phyloP scores from a whole-genome alignment of 2,329 filamentous ascomycete genomes.

The Cladosporium velox region DNA sequence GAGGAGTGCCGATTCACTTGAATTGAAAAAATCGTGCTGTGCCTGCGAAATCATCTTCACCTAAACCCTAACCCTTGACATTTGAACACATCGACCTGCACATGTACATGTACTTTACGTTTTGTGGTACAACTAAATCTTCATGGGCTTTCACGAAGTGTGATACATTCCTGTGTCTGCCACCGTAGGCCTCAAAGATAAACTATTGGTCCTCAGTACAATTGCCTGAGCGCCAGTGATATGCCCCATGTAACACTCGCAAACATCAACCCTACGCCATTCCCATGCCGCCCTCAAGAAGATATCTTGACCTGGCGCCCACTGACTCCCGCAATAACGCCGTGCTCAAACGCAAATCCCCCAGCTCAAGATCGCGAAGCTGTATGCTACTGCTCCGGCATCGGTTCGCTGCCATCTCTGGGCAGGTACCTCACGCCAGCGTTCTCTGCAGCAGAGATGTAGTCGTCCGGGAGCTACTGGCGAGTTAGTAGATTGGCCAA shows the following conservation, averaged over 20 bases:
- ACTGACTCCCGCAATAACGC: conserved; percentile 6
- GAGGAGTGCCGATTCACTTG: background rate
- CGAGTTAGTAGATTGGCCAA: conserved; percentile 19
- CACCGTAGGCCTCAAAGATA: background rate
- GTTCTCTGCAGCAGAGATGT: conserved; percentile 57
- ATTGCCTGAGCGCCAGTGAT: background rate
- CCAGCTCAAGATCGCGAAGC: background rate
- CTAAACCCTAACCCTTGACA: background rate
- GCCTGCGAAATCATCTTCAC: background rate
- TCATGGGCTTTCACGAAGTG: background rate
- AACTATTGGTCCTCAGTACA: background rate
- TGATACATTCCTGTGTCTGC: background rate
- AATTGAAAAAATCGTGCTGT: background rate
- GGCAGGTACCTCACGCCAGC: conserved; percentile 64
- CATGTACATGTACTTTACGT: background rate
- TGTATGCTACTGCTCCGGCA: conserved; percentile 23
- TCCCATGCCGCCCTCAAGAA: background rate
- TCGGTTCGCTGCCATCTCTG: conserved; percentile 39
- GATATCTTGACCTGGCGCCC: background rate
- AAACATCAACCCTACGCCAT: background rate
- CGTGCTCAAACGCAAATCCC: conserved; percentile 18
- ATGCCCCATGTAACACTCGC: background rate
- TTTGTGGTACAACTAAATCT: background rate
- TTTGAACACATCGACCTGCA: too few relatives aligned
- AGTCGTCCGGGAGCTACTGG: conserved; percentile 57